Conservation (phyloP, 148 eudicot species). For the Oxyria digyna region DNA sequence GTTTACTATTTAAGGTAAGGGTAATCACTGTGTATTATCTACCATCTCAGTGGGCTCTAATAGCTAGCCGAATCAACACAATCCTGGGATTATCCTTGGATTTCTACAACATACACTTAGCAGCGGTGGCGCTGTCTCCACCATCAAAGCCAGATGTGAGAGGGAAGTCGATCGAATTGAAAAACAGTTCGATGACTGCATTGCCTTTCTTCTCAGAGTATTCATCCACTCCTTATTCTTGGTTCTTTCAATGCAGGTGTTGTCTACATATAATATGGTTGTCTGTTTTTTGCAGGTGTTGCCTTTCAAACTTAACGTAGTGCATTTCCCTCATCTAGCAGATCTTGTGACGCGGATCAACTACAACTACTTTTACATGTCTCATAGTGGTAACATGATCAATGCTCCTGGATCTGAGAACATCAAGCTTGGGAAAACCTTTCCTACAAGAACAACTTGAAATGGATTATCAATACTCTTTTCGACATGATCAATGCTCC, state of each 20-base stretch:
- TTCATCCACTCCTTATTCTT: constrained; percentile 11
- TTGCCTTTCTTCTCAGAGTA: constrained; percentile 93
- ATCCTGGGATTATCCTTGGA: constrained; percentile 88
- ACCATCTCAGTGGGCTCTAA: constrained; percentile 60
- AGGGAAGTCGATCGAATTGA: constrained; percentile 85
- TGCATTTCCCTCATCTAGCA: constrained; percentile 60
- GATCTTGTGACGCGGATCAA: constrained; percentile 85
- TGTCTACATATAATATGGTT: not conserved
- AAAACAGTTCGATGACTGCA: constrained; percentile 95
- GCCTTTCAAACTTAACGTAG: constrained; percentile 33
- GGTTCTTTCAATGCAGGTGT: not conserved
- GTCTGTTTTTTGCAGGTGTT: constrained; percentile 7
- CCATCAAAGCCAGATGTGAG: constrained; percentile 77
- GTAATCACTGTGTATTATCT: not conserved
- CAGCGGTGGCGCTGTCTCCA: constrained; percentile 70
- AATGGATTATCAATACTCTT: too few relatives aligned
- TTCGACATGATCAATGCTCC: too few relatives aligned
- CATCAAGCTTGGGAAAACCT: not conserved
- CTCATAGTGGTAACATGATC: constrained; percentile 57
- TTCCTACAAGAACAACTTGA: not conserved
- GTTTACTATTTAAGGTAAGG: not conserved
- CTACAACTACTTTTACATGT: constrained; percentile 86
- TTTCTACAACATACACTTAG: constrained; percentile 52
- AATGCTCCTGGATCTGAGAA: constrained; percentile 51
- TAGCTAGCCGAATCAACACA: constrained; percentile 80